Evolutionary conservation across 1,284 basidiomycete genomes (phyloP), one percentile per base, ranked within the genome.

Genomic region (Athelia sp.): DNA sequence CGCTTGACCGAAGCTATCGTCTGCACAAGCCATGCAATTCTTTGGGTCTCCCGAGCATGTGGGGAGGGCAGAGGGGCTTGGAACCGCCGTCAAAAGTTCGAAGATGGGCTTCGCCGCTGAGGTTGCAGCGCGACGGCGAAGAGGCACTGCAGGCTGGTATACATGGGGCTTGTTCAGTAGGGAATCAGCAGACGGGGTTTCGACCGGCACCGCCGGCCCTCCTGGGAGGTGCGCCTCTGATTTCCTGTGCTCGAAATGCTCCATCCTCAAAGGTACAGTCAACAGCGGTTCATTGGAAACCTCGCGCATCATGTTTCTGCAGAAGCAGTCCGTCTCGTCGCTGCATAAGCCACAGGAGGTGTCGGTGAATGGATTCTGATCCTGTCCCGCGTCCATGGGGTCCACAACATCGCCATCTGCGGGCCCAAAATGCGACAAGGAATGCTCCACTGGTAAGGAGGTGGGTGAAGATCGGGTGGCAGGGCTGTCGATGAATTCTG

Each of bases 1-100:
- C 19, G 91, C 91, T 61, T 85, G 87, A 19, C 91, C 91, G 55
- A 91, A 91, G 19, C 76, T 75, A 63, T 92, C 90, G 57, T 87
- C 84, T 11, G 82, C 84, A 60, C 89, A 92, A 10, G 88, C 90
- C 52, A 77, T 62, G 62, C 89, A 92, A 63, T 91, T 90, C 9
- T 66, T 67, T 14, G 76, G 75, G 54, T 76, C 71, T 45, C 74
- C 70, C 47, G 75, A 69, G 55, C 74, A 74, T 55, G 56, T 66
- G 18, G 53, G 38, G 49, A 56, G 19, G 54, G 56, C 45, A 54
- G 56, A 31, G 58, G 58, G 40, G 58, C 52, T 34, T 63, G 61
- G 49, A 52, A 62, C 50, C 38, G 65, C 50, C 14, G 65, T 57
- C 4, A 55, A 62, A 52, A 84, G 67, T 22, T 76, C 75, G 63